Conservation (phyloP, 805 yeast species). For the Huiozyma naganishii region DNA sequence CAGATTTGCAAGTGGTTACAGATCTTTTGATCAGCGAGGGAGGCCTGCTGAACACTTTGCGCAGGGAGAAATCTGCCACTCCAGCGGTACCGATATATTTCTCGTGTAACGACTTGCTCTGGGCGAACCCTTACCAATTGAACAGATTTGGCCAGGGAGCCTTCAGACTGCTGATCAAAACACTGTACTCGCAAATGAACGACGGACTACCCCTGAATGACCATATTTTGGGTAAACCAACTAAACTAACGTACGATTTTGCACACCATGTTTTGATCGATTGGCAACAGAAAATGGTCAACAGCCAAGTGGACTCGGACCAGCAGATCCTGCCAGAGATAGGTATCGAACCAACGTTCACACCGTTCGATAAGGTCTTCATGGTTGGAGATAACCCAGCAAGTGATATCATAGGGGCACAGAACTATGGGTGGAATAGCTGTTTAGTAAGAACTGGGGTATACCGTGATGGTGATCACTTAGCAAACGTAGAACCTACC, state of each 20-base stretch:
- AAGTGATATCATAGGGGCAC: conserved; percentile 85
- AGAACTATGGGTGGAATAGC: conserved; percentile 79
- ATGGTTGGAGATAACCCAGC: conserved; percentile 98
- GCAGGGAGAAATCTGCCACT: conserved; percentile 25
- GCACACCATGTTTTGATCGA: conserved; percentile 60
- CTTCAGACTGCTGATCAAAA: conserved; percentile 51
- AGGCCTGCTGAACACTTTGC: conserved; percentile 56
- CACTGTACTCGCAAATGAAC: conserved; percentile 44
- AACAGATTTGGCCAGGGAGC: conserved; percentile 93
- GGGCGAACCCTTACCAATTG: conserved; percentile 73
- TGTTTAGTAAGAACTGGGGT: conserved; percentile 84
- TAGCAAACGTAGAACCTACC: conserved; percentile 36
- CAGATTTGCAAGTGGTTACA: conserved; percentile 67
- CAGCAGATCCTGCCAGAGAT: conserved; percentile 34
- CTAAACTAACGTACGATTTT: conserved; percentile 64
- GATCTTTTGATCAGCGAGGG: conserved; percentile 56
- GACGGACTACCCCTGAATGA: conserved; percentile 39
- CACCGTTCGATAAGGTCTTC: conserved; percentile 54
- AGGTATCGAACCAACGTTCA: conserved; percentile 28
- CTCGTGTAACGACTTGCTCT: conserved; percentile 72
- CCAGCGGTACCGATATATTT: conserved; percentile 67
- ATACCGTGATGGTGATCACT: conserved; percentile 44
- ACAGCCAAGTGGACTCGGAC: conserved; percentile 1
- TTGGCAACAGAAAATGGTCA: conserved; percentile 35
- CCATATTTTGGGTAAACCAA: conserved; percentile 73